Conservation (phyloP, 2,329 filamentous ascomycete species). For the Talaromyces sp. region DNA sequence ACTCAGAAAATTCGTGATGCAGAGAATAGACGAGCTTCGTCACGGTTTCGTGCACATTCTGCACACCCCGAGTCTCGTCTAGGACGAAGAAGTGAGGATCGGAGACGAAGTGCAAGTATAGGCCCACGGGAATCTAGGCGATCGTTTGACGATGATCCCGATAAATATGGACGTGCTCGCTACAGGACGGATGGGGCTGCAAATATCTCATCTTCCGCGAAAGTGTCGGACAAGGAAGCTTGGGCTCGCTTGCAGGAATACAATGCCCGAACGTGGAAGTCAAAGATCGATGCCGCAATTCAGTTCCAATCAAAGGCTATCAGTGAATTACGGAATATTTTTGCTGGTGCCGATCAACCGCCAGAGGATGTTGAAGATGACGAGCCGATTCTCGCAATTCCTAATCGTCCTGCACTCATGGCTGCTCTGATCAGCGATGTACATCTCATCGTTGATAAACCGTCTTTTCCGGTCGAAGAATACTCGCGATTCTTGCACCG, state of each 20-base stretch:
- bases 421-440: constrained; percentile 77
- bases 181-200: constrained; percentile 80
- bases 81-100: constrained; percentile 37
- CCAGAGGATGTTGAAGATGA: constrained; percentile 78
- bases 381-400: constrained; percentile 82
- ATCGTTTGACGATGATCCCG: constrained; percentile 18
- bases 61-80: constrained; percentile 45
- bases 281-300: constrained; percentile 76
- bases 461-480: constrained; percentile 79
- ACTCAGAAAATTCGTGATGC: constrained; percentile 77
- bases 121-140: constrained; percentile 41
- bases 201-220: constrained; percentile 67
- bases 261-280: constrained; percentile 89
- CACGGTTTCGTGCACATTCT: constrained; percentile 53
- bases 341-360: constrained; percentile 77
- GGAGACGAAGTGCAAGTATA: constrained; percentile 54
- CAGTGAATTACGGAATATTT: constrained; percentile 71
- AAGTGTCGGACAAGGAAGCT: constrained; percentile 73
- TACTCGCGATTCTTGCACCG: constrained; percentile 80
- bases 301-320: constrained; percentile 68
- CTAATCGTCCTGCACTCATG: constrained; percentile 79
- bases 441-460: constrained; percentile 82
- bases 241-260: constrained; percentile 70
- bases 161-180: constrained; percentile 39
- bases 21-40: constrained; percentile 49